These are phyloP conservation scores for Naganishia vaughanmartiniae DNA, from an alignment of 768 basidiomycete genomes.

Conservation along the genomic window DNA sequence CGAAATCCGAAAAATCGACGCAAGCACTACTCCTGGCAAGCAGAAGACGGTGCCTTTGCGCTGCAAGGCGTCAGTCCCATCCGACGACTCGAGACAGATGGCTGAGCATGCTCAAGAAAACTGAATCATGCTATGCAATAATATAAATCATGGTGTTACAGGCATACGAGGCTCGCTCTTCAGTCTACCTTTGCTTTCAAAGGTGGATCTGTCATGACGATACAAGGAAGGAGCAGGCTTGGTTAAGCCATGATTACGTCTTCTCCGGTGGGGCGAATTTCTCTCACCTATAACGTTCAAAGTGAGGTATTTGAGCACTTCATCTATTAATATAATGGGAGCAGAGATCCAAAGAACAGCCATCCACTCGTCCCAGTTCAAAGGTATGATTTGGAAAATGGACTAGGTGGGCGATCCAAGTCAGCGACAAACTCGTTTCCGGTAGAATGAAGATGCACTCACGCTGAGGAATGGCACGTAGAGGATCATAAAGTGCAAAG, in stretches of 20 bases:
- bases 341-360: slow-evolving; percentile 83
- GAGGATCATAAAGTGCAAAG: slow-evolving; percentile 85
- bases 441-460: slow-evolving; percentile 47
- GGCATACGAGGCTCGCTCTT: slow-evolving; percentile 22
- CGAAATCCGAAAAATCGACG: too few relatives aligned
- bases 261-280: slow-evolving; percentile 5
- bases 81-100: too few relatives aligned
- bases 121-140: neutral
- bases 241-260: slow-evolving; percentile 1
- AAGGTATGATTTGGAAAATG: slow-evolving; percentile 84
- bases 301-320: slow-evolving; percentile 49
- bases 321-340: slow-evolving; percentile 86
- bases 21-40: too few relatives aligned
- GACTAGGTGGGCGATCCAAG: slow-evolving; percentile 56
- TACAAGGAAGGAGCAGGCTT: slow-evolving; percentile 15
- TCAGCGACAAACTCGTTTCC: neutral
- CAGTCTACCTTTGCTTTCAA: slow-evolving; percentile 24
- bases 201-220: slow-evolving; percentile 22
- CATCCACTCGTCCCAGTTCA: slow-evolving; percentile 94
- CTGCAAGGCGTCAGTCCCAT: too few relatives aligned
- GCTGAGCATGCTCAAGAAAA: slow-evolving; percentile 1
- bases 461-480: slow-evolving; percentile 97
- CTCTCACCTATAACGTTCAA: slow-evolving; percentile 31
- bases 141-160: slow-evolving; percentile 17
- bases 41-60: too few relatives aligned